phyloP scores from a whole-genome alignment of 805 yeast species.

The Wickerhamiella nectarea region DNA sequence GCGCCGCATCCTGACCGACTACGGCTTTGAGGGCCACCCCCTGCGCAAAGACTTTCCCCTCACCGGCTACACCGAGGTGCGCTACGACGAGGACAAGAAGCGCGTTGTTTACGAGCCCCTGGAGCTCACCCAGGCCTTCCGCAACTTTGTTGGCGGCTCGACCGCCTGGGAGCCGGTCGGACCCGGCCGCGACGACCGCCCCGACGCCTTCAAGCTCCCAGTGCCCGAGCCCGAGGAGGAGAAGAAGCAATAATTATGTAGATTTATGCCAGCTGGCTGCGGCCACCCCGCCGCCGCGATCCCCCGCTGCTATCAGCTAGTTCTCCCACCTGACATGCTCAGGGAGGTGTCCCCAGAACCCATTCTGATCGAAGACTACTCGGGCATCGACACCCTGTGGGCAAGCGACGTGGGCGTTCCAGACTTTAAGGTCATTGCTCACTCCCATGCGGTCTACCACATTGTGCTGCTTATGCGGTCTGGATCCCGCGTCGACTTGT shows the following conservation, averaged over 20 bases:
- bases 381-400: constrained; percentile 23
- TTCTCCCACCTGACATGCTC: no score
- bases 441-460: constrained; percentile 33
- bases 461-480: constrained; percentile 27
- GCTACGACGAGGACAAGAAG: constrained; percentile 83
- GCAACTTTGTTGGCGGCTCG: constrained; percentile 78
- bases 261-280: no score
- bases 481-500: constrained; percentile 30
- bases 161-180: constrained; percentile 90
- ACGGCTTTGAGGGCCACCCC: constrained; percentile 88
- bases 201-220: constrained; percentile 70
- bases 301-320: no score
- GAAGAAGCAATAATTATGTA: constrained; percentile 21
- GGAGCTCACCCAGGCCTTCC: constrained; percentile 84
- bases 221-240: constrained; percentile 59
- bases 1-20: constrained; percentile 81
- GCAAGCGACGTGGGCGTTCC: constrained; percentile 29
- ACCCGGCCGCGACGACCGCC: constrained; percentile 68
- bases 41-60: constrained; percentile 87
- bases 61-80: constrained; percentile 79
- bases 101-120: constrained; percentile 81
- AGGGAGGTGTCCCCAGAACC: constrained; percentile 15
- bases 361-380: constrained; percentile 18
- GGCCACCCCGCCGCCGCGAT: no score
- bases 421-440: constrained; percentile 31